phyloP scores from a whole-genome alignment of 2,329 filamentous ascomycete species.

The Hypomyces perniciosus region DNA sequence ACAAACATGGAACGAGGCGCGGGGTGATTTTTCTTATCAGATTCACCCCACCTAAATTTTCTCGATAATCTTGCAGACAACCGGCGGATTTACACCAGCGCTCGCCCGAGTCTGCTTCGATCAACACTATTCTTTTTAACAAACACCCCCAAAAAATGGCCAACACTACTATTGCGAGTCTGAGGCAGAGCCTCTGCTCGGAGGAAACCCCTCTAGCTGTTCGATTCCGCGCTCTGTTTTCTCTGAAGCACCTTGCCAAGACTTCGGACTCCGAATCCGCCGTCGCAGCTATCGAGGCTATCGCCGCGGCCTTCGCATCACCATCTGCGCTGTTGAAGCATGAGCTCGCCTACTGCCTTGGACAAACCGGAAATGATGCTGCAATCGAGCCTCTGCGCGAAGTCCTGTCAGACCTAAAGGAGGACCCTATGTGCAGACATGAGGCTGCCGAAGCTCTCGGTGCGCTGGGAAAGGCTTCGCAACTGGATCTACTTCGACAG shows the following conservation, averaged over 20 bases:
- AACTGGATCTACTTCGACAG: constrained; percentile 65
- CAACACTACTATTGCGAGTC: constrained; percentile 47
- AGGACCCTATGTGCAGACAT: constrained; percentile 93
- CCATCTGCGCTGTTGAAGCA: constrained; percentile 90
- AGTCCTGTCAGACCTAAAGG: constrained; percentile 70
- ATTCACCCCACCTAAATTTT: constrained; percentile 32
- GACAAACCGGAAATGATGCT: constrained; percentile 74
- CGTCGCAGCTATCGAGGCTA: constrained; percentile 61
- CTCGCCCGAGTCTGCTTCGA: constrained; percentile 1
- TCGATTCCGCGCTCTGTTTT: constrained; percentile 95
- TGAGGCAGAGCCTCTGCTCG: constrained; percentile 71
- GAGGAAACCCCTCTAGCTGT: constrained; percentile 78
- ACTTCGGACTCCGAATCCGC: constrained; percentile 54
- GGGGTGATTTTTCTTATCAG: constrained; percentile 15
- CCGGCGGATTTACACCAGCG: neutral
- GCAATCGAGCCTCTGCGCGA: constrained; percentile 66
- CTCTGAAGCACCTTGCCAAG: constrained; percentile 85
- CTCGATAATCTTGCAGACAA: constrained; percentile 13
- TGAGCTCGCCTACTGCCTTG: constrained; percentile 93
- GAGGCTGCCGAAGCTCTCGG: constrained; percentile 94
- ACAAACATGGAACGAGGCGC: constrained; percentile 3
- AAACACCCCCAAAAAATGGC: constrained; percentile 15
- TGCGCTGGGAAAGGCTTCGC: constrained; percentile 70
- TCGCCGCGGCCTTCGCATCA: constrained; percentile 79
- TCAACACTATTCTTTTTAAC: constrained; percentile 1